These are phyloP conservation scores for Auriculariales sp. DNA, from an alignment of 768 basidiomycete genomes.

Conservation along the genomic window DNA sequence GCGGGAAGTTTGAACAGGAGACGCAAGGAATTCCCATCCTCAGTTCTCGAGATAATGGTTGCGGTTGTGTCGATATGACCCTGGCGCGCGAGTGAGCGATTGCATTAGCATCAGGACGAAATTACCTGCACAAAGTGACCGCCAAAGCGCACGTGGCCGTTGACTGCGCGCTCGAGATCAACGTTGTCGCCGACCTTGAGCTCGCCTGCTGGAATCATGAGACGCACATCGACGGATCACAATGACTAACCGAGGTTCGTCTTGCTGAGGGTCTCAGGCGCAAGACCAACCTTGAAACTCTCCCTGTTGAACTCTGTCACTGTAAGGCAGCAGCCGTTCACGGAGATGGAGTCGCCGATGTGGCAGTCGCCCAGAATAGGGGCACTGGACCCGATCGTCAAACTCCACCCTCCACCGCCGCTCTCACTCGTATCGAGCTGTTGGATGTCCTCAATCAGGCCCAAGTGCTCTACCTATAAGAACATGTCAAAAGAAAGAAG, in stretches of 20 bases:
- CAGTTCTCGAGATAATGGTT: slow-evolving; percentile 42
- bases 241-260: slow-evolving; percentile 68
- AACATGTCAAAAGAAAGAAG: no score
- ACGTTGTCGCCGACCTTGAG: slow-evolving; percentile 64
- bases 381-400: slow-evolving; percentile 57
- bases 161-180: slow-evolving; percentile 93
- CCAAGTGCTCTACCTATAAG: slow-evolving; percentile 90
- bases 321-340: slow-evolving; percentile 80
- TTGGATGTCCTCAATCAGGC: slow-evolving; percentile 48
- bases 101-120: not conserved
- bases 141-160: slow-evolving; percentile 78
- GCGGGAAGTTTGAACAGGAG: slow-evolving; percentile 64
- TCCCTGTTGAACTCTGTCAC: slow-evolving; percentile 76
- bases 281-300: slow-evolving; percentile 88
- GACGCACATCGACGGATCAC: not conserved
- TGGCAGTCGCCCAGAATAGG: slow-evolving; percentile 78
- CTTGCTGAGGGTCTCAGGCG: slow-evolving; percentile 84
- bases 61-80: slow-evolving; percentile 91
- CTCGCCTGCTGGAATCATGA: slow-evolving; percentile 37
- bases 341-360: slow-evolving; percentile 87
- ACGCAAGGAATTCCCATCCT: slow-evolving; percentile 83
- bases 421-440: slow-evolving; percentile 31
- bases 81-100: slow-evolving; percentile 24
- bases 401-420: slow-evolving; percentile 55
- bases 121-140: slow-evolving; percentile 93